Conservation (phyloP, 352 stramenopile species). For the Phytophthora podocarpi region DNA sequence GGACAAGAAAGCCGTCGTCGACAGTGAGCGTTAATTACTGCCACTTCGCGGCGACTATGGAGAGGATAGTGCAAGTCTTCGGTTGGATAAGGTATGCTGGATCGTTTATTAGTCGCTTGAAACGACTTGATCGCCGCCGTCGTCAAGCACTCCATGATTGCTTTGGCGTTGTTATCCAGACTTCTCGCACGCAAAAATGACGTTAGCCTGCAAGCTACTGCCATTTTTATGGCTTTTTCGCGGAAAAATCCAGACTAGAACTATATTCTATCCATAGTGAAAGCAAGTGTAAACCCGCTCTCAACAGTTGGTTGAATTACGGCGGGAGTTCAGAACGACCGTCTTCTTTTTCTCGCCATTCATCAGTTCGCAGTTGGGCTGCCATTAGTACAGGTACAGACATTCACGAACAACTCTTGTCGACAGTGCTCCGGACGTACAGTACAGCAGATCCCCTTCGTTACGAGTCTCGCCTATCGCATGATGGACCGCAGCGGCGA, state of each 20-base stretch:
- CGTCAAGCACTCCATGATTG: no score
- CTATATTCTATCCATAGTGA: conserved; percentile 18
- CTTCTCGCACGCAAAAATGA: no score
- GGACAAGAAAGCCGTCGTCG: not conserved
- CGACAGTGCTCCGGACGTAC: conserved; percentile 18
- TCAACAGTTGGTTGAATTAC: conserved; percentile 21
- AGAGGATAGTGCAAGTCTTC: no score
- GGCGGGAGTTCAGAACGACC: conserved; percentile 2
- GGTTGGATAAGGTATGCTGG: no score
- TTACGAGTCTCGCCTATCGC: conserved; percentile 9
- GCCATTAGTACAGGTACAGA: no score
- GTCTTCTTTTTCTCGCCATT: conserved; percentile 16
- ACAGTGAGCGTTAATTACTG: conserved; percentile 1
- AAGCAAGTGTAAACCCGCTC: conserved; percentile 2
- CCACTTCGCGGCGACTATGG: no score
- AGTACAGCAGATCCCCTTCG: conserved; percentile 14
- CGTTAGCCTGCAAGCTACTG: conserved; percentile 1
- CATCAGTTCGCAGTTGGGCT: conserved; percentile 18
- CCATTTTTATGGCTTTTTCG: conserved; percentile 16
- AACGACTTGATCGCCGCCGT: no score
- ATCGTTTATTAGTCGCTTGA: no score
- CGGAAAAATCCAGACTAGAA: conserved; percentile 15
- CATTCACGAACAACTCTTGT: conserved; percentile 5
- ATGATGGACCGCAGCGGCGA: conserved; percentile 28
- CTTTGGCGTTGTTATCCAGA: no score